Evolutionary conservation across 2,329 filamentous ascomycete genomes (phyloP), one percentile per base, ranked within the genome.

Genomic region (Stromatinia cepivora): DNA sequence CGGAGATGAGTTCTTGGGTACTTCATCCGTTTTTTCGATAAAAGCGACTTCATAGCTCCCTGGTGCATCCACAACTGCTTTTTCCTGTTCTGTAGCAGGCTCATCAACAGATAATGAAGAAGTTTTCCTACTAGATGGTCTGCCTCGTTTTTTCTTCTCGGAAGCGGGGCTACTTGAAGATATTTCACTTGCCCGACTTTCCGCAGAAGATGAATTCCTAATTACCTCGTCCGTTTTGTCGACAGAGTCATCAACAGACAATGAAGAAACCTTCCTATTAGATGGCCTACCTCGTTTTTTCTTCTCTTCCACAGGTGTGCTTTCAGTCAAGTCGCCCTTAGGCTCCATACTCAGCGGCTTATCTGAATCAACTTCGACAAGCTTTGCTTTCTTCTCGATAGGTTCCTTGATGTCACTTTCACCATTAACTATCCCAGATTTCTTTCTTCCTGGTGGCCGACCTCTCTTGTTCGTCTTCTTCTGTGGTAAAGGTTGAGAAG

Each of bases 61-160:
- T 28, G 31, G 8, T 11, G 8, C 20, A 20, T 20, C 11, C 59
- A 36, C 4, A 36, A n/a, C 2, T 50, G 8, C 4, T 50, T 62
- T n/a, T 4, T n/a, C 31, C 5, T 63, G 25, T 39, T 52, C 28
- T 3, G 48, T 28, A 34, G 46, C 46, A 28, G n/a, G 22, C 61
- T 28, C 46, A 28, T 63, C 46, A 39, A 20, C 3, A 39, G 31
- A 22, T 42, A 63, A 28, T 25, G 34, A n/a, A 28, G 61, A 63
- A 17, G 9, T 20, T 34, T 52, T 63, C 7, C 31, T 39, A 28
- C 46, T 25, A 52, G n/a, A 52, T 63, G 46, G 31, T 34, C 61
- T 25, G n/a, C 46, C 61, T 39, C 31, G 46, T 8, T 39, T 52
- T 52, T 20, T 52, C 34, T 63, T 63, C 34, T 63, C 46, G n/a